phyloP scores from a whole-genome alignment of 208 protist species.

The Trypanosoma cruzi region DNA sequence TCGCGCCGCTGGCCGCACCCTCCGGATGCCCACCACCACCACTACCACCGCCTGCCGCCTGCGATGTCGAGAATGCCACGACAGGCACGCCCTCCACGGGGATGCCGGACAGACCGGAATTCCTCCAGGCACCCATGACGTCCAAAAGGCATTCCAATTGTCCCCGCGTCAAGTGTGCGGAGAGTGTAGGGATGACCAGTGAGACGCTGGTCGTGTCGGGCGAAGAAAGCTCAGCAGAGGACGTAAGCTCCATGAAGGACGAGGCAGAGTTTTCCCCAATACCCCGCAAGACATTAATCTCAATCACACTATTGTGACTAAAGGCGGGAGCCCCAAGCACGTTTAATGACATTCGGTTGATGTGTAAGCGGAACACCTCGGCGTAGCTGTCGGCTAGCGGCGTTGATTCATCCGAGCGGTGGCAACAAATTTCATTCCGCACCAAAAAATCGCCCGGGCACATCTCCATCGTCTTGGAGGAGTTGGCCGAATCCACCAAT shows the following conservation, averaged over 20 bases:
- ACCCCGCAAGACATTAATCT: conserved; percentile 16
- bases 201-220: conserved; percentile 9
- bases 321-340: conserved; percentile 16
- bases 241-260: no score
- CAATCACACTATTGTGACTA: conserved; percentile 12
- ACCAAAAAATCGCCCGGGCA: conserved; percentile 63
- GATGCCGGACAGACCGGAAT: not conserved
- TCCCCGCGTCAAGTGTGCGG: conserved; percentile 27
- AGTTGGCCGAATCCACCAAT: conserved; percentile 44
- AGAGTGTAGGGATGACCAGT: conserved; percentile 26
- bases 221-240: not conserved
- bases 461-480: conserved; percentile 46
- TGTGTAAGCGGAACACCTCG: conserved; percentile 23
- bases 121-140: conserved; percentile 54
- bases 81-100: not conserved
- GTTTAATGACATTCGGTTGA: conserved; percentile 26
- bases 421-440: conserved; percentile 37
- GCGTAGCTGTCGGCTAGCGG: not conserved
- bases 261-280: no score
- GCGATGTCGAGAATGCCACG: conserved; percentile 5
- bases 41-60: conserved; percentile 7
- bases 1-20: not conserved
- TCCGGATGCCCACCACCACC: not conserved
- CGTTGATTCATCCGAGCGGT: not conserved
- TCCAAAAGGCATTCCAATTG: conserved; percentile 72